Percentiles rank a stretch among this genome's conserved stretches.
Conservation (phyloP, 495 filamentous ascomycete species). For the Penicillium crystallinum region DNA sequence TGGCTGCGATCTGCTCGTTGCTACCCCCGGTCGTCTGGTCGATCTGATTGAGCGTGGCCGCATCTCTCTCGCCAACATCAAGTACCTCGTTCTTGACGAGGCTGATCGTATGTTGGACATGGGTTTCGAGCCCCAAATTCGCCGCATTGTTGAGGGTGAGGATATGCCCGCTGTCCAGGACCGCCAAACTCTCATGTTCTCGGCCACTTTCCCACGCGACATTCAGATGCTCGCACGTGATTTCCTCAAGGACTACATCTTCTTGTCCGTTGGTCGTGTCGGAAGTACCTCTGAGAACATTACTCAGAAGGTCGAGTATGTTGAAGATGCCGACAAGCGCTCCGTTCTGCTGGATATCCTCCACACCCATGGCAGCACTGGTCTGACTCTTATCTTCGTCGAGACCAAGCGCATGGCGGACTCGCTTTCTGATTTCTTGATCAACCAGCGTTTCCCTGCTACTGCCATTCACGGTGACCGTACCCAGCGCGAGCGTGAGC, state of each 20-base stretch:
- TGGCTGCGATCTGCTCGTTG: conserved; percentile 94
- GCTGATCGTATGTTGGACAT: conserved; percentile 99
- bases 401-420: conserved; percentile 99
- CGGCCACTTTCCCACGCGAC: conserved; percentile 95
- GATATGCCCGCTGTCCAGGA: conserved; percentile 84
- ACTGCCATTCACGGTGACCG: conserved; percentile 98
- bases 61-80: conserved; percentile 94
- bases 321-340: conserved; percentile 95
- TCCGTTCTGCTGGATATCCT: conserved; percentile 95
- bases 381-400: conserved; percentile 94
- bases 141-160: conserved; percentile 94
- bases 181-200: conserved; percentile 99
- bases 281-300: conserved; percentile 99
- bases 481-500: conserved; percentile 97
- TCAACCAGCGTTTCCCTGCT: conserved; percentile 97
- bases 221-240: conserved; percentile 98
- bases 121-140: conserved; percentile 99
- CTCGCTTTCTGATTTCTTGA: conserved; percentile 91
- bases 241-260: conserved; percentile 97
- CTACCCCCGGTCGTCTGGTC: conserved; percentile 93
- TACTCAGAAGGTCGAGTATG: conserved; percentile 97
- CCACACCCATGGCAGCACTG: conserved; percentile 79
- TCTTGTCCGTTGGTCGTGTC: conserved; percentile 97
- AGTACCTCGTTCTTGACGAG: conserved; percentile 98
- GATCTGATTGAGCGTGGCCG: conserved; percentile 98